Base-by-base conservation (phyloP, 306 rosid genomes). In the Canavalia ensiformis region DNA sequence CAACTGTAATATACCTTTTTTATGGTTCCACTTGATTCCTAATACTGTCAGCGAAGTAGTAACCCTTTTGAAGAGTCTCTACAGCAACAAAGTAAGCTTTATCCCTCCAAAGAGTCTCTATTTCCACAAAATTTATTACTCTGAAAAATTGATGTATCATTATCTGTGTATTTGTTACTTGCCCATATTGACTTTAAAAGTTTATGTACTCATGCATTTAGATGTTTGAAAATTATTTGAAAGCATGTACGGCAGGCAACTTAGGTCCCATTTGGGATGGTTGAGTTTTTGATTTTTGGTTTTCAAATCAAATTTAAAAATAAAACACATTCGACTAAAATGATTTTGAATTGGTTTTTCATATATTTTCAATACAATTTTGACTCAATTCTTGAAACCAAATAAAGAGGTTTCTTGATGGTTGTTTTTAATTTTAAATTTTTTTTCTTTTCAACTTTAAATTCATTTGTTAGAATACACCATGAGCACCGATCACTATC, bases 151-250 rank as follows among this genome's bases (percentile, higher is more conserved):
- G 65, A 67, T 83, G 77, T 8, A 64, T 76, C 54, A 4, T 73
- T 62, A 33, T 59, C 47, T 51, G 11, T 37, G 8, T 82, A 5
- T 39, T 12, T 64, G 9, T 58, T 56, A 46, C 58, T 72, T 62
- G 12, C 34, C 10, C 45, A 8, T 49, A 10, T 31, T 7, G 82
- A 49, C 70, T 37, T 47, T 41, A 37, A 39, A 39, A 34, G n/a
- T 33, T 58, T 5, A 44, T 13, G 4, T 50, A 66, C 54, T 33
- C 68, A 64, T 29, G 49, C 7, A 41, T 45, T 75, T 56, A 42
- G 78, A 84, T 56, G 80, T 75, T 66, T 30, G 45, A 7, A 75
- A 57, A 66, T 49, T 65, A 50, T 78, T 78, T 65, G 33, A 13
- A 39, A 18, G 13, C 33, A 6, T 64, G 51, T 75, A 8, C 44